A percentile compares a stretch with the other conserved stretches of the same genome.
Conservation (phyloP, 257 asterid species). For the Ilex aquifolium region DNA sequence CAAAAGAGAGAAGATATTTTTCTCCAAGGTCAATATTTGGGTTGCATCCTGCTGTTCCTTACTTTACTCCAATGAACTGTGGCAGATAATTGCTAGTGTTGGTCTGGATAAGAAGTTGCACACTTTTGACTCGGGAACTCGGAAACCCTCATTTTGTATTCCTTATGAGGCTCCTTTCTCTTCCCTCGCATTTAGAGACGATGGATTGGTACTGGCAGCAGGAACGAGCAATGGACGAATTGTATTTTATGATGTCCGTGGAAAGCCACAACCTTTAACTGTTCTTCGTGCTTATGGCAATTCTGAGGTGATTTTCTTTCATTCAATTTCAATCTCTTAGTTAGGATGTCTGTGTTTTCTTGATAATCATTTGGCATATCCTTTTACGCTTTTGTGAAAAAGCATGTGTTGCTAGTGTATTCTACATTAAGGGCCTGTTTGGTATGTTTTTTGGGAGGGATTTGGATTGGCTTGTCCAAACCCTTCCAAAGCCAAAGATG, state of each 20-base stretch:
- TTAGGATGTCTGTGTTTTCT: too few species aligned
- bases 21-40: too few species aligned
- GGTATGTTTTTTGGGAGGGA: too few species aligned
- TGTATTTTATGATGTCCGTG: slow-evolving; percentile 88
- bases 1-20: too few species aligned
- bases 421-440: too few species aligned
- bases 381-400: too few species aligned
- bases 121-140: slow-evolving; percentile 79
- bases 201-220: slow-evolving; percentile 87
- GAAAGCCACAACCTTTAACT: slow-evolving; percentile 89
- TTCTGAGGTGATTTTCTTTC: slow-evolving; percentile 55
- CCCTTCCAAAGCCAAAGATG: too few species aligned
- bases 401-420: too few species aligned
- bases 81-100: slow-evolving; percentile 89
- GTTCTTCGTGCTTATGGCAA: slow-evolving; percentile 86
- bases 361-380: too few species aligned
- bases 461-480: too few species aligned
- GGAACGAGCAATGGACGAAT: slow-evolving; percentile 92
- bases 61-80: slow-evolving; percentile 13
- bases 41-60: not conserved
- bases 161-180: slow-evolving; percentile 92
- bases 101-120: slow-evolving; percentile 96
- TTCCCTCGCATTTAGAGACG: slow-evolving; percentile 86
- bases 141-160: slow-evolving; percentile 78
- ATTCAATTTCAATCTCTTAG: too few species aligned